phyloP scores from a whole-genome alignment of 1,284 basidiomycete genomes.

The Xerocomus amazonicus region DNA sequence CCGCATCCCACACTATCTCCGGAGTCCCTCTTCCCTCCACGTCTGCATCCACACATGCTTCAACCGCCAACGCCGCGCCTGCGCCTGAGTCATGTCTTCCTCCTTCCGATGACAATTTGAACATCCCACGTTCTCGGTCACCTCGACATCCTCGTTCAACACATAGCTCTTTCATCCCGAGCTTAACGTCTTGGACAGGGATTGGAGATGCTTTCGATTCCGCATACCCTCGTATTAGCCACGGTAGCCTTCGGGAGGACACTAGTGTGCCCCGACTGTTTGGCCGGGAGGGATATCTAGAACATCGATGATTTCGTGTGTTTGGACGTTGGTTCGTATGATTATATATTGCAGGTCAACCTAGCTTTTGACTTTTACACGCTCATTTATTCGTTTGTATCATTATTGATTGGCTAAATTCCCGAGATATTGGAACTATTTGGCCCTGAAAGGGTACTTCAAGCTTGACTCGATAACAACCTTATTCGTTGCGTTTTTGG shows the following conservation, averaged over 20 bases:
- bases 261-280: slow-evolving; percentile 23
- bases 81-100: neutral
- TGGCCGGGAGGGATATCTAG: slow-evolving; percentile 33
- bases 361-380: slow-evolving; percentile 3
- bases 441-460: too few species aligned
- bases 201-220: slow-evolving; percentile 18
- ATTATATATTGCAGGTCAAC: slow-evolving; percentile 2
- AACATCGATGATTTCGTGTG: neutral
- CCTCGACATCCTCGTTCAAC: slow-evolving; percentile 27
- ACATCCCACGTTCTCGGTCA: slow-evolving; percentile 10
- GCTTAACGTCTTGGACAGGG: slow-evolving; percentile 37
- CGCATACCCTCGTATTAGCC: slow-evolving; percentile 4
- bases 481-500: too few species aligned
- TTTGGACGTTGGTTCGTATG: neutral
- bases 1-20: slow-evolving; percentile 33
- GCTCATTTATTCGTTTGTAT: slow-evolving; percentile 13
- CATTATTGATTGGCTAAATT: slow-evolving; percentile 9
- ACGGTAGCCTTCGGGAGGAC: slow-evolving; percentile 16
- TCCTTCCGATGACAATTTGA: neutral
- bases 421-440: too few species aligned
- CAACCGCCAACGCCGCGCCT: neutral
- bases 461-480: too few species aligned
- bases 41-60: slow-evolving; percentile 2
- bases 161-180: slow-evolving; percentile 30
- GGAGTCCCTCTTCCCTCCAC: slow-evolving; percentile 15